Conservation (phyloP, 352 stramenopile genomes). For the Globisporangium nodosum region DNA sequence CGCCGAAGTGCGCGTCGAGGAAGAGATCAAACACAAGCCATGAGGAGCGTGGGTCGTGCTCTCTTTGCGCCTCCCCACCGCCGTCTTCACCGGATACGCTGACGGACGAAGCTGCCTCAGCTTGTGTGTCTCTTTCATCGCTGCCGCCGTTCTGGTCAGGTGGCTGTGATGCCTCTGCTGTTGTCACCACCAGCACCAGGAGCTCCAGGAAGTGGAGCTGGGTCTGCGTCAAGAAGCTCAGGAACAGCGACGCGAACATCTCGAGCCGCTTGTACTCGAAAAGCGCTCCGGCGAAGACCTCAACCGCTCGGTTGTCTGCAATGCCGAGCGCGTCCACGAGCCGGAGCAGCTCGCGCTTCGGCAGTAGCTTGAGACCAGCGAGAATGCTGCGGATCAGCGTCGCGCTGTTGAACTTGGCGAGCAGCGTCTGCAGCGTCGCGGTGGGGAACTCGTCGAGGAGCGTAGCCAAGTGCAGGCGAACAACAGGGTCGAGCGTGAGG, state of each 20-base stretch:
- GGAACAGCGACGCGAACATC: slow-evolving; percentile 33
- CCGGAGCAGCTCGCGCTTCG: slow-evolving; percentile 38
- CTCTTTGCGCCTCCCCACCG: neutral
- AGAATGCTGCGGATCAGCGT: slow-evolving; percentile 33
- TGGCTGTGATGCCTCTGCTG: neutral
- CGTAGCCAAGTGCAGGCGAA: slow-evolving; percentile 22
- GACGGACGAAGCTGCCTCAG: neutral
- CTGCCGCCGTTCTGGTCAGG: slow-evolving; percentile 12
- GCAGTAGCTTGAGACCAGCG: slow-evolving; percentile 25
- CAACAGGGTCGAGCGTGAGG: slow-evolving; percentile 30
- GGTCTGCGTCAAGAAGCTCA: slow-evolving; percentile 29
- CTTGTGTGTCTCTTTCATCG: neutral
- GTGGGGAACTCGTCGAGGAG: slow-evolving; percentile 48
- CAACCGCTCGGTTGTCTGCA: slow-evolving; percentile 22
- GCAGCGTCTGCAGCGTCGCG: slow-evolving; percentile 40
- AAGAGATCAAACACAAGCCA: slow-evolving; percentile 44
- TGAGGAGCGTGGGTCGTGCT: neutral
- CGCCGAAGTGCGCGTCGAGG: slow-evolving; percentile 28
- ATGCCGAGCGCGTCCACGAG: slow-evolving; percentile 40
- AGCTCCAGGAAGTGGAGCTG: slow-evolving; percentile 34
- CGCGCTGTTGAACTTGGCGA: slow-evolving; percentile 50
- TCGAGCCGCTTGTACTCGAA: slow-evolving; percentile 28
- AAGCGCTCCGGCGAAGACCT: slow-evolving; percentile 33
- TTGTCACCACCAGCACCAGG: slow-evolving; percentile 1
- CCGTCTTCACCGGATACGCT: no score